A percentile compares a stretch with the other conserved stretches of the same genome.
Conservation (phyloP, 495 filamentous ascomycete species). For the Penicillium taxi region DNA sequence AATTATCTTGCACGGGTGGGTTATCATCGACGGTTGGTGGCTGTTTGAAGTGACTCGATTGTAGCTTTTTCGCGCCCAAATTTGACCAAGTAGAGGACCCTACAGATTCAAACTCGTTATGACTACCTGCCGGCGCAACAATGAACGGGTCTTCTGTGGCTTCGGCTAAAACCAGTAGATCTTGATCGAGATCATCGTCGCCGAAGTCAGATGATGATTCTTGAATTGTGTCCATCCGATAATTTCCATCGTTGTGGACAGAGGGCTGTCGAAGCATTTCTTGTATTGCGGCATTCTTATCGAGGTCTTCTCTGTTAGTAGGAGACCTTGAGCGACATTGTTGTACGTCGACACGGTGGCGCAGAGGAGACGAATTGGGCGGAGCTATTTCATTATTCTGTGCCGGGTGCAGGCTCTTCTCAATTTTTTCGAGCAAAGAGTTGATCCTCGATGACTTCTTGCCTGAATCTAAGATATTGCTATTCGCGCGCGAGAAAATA, state of each 20-base stretch:
- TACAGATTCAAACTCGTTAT: constrained; percentile 11
- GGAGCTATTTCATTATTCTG: constrained; percentile 26
- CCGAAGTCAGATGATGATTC: constrained; percentile 51
- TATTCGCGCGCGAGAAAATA: constrained; percentile 44
- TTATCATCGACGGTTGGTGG: constrained; percentile 2
- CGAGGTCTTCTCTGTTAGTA: constrained; percentile 20
- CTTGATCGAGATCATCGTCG: constrained; percentile 52
- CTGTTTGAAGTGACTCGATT: constrained; percentile 4
- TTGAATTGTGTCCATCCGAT: constrained; percentile 10
- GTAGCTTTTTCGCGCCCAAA: constrained; percentile 10
- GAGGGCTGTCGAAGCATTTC: constrained; percentile 3
- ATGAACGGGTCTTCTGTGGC: constrained; percentile 29
- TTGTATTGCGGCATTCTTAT: constrained; percentile 4
- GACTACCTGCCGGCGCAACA: neutral
- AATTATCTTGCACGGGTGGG: constrained; percentile 28
- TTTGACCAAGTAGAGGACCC: constrained; percentile 16
- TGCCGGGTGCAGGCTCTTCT: constrained; percentile 47
- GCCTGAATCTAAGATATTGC: constrained; percentile 40
- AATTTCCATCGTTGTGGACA: constrained; percentile 6
- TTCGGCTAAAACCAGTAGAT: constrained; percentile 43
- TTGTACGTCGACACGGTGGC: constrained; percentile 29
- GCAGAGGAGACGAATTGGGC: constrained; percentile 50
- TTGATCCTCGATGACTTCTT: constrained; percentile 54
- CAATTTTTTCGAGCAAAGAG: constrained; percentile 57
- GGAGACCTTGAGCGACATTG: constrained; percentile 40